Percentiles rank a stretch among this genome's conserved stretches.
Evolutionary conservation across 2,329 filamentous ascomycete species (phyloP).

Genomic region (Diaporthe vaccinii): DNA sequence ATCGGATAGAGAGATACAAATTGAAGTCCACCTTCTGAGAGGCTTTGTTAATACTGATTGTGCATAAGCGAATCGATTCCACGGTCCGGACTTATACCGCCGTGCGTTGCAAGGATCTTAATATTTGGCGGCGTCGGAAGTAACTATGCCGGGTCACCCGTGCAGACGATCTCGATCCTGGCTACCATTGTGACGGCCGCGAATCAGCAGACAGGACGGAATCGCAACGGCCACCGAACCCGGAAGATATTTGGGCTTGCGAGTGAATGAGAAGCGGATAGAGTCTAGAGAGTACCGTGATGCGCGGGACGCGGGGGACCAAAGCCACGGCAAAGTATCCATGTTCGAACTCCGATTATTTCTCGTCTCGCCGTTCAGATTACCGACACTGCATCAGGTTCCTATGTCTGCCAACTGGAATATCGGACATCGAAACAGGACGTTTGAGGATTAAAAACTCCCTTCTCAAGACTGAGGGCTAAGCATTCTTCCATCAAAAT

Average conservation of each 20-base stretch:
- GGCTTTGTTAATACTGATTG: background rate
- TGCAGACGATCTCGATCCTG: conserved; percentile 6
- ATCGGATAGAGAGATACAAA: background rate
- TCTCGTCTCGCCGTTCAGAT: background rate
- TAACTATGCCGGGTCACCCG: background rate
- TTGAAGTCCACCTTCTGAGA: background rate
- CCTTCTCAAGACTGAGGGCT: background rate
- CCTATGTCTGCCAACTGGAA: background rate
- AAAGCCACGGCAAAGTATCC: background rate
- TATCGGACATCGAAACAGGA: conserved; percentile 4
- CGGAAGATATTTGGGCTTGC: background rate
- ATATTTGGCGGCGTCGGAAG: background rate
- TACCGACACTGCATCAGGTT: background rate
- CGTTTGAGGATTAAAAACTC: background rate
- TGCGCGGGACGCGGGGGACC: background rate
- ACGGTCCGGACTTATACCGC: conserved; percentile 1
- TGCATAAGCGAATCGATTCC: background rate
- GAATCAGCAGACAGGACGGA: conserved; percentile 3
- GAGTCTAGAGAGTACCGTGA: background rate
- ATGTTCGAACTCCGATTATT: background rate
- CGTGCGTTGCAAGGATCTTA: background rate
- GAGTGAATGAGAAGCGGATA: background rate
- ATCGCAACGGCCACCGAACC: background rate
- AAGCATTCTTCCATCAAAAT: background rate
- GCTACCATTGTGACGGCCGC: background rate